Conservation (phyloP, 2,329 filamentous ascomycete species). For the Orbilia brochopaga region DNA sequence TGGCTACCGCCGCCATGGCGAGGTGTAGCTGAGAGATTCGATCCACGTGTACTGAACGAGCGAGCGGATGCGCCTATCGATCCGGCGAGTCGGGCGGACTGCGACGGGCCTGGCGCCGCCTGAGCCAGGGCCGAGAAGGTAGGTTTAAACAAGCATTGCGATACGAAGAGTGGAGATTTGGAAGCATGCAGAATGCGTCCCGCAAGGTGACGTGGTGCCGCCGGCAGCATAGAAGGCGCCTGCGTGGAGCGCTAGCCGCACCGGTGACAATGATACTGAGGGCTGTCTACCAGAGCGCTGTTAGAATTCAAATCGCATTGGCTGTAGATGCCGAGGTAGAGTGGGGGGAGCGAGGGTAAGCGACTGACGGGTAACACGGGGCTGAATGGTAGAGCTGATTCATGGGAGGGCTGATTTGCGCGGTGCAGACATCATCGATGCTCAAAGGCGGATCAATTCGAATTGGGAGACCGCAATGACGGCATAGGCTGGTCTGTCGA, state of each 20-base stretch:
- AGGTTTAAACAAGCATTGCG: constrained; percentile 44
- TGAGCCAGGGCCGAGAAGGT: constrained; percentile 27
- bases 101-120: constrained; percentile 25
- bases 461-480: constrained; percentile 17
- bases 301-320: background rate
- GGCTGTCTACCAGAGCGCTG: background rate
- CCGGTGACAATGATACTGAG: background rate
- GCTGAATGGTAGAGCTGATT: constrained; percentile 10
- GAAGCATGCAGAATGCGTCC: constrained; percentile 50
- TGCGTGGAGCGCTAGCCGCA: constrained; percentile 17
- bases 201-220: constrained; percentile 41
- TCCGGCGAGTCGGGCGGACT: constrained; percentile 22
- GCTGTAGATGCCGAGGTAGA: too few relatives aligned
- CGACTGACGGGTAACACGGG: constrained; percentile 7
- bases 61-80: constrained; percentile 3
- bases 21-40: background rate
- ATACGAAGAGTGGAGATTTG: constrained; percentile 50
- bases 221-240: constrained; percentile 32
- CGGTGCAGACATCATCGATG: constrained; percentile 30
- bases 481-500: constrained; percentile 18
- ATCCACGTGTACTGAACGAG: constrained; percentile 8
- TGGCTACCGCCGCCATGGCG: background rate
- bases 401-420: constrained; percentile 40
- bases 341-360: background rate
- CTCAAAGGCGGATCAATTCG: background rate